Conservation (phyloP, 129 eudicot species). For the Pseudognaphalium luteoalbum region DNA sequence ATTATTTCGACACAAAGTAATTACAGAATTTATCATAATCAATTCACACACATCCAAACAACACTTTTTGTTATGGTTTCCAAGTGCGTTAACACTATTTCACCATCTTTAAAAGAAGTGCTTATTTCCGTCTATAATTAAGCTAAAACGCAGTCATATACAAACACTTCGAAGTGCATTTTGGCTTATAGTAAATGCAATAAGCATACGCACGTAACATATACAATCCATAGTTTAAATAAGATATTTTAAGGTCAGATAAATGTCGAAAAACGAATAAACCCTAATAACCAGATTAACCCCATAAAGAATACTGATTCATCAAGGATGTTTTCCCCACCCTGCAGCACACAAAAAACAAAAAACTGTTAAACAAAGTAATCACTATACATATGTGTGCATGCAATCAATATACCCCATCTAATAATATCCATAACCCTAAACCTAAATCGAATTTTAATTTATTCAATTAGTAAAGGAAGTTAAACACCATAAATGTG, state of each 20-base stretch:
- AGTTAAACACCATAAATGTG: slow-evolving; percentile 2
- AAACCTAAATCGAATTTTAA: slow-evolving; percentile 14
- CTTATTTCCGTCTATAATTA: neutral
- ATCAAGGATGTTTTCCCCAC: slow-evolving; percentile 98
- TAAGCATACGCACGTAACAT: neutral
- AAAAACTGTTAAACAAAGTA: slow-evolving; percentile 1
- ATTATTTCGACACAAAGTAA: neutral
- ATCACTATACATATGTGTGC: slow-evolving; percentile 3
- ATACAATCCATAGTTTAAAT: neutral
- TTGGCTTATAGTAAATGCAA: neutral
- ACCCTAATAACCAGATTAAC: neutral
- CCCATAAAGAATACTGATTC: slow-evolving; percentile 85
- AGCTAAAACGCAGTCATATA: no score
- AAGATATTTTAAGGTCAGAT: neutral
- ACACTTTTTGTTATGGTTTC: no score
- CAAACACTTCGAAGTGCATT: neutral
- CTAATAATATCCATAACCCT: neutral
- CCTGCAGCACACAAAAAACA: slow-evolving; percentile 55
- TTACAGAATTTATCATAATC: neutral
- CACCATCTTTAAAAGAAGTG: no score
- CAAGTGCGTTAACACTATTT: no score
- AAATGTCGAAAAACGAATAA: neutral
- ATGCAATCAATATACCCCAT: neutral
- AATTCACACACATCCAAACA: neutral
- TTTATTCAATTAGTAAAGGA: neutral